Percentiles rank a stretch among this genome's conserved stretches.
Conservation (phyloP, 1,284 basidiomycete species). For the Paramarasmius palmivorus region DNA sequence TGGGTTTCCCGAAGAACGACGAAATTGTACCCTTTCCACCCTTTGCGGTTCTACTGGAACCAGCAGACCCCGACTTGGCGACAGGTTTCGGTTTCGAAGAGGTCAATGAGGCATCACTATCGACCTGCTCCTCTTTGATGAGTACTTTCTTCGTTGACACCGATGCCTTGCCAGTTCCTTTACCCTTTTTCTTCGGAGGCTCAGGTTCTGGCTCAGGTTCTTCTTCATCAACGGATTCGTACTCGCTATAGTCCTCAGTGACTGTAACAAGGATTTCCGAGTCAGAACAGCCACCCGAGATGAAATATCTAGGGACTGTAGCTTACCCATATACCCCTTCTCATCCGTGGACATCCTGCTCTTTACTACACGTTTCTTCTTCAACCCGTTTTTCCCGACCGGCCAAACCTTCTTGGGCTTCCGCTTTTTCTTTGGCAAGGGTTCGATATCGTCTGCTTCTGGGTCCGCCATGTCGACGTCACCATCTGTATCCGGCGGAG, state of each 20-base stretch:
- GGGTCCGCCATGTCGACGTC: conserved; percentile 37
- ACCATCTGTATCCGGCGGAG: conserved; percentile 22
- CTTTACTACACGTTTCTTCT: conserved; percentile 66
- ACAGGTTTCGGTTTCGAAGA: no score
- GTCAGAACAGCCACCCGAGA: conserved; percentile 1
- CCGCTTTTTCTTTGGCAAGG: conserved; percentile 48
- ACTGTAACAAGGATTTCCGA: conserved; percentile 40
- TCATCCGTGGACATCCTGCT: conserved; percentile 54
- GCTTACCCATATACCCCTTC: conserved; percentile 72
- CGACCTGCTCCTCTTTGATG: no score
- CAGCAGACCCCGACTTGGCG: no score
- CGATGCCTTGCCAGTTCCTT: conserved; percentile 25
- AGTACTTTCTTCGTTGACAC: conserved; percentile 20
- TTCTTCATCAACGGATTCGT: conserved; percentile 74
- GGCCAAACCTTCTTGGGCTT: conserved; percentile 64
- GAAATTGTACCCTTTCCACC: no score
- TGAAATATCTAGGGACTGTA: background rate
- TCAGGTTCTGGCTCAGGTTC: conserved; percentile 31
- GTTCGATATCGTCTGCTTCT: conserved; percentile 34
- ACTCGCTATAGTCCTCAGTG: conserved; percentile 76
- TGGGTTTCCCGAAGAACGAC: no score
- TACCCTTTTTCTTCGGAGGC: conserved; percentile 27
- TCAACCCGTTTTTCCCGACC: conserved; percentile 69
- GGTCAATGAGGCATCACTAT: no score
- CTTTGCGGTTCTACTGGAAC: no score